Base-by-base conservation (phyloP, 495 filamentous ascomycete species). In the Mycothermus thermophilus region DNA sequence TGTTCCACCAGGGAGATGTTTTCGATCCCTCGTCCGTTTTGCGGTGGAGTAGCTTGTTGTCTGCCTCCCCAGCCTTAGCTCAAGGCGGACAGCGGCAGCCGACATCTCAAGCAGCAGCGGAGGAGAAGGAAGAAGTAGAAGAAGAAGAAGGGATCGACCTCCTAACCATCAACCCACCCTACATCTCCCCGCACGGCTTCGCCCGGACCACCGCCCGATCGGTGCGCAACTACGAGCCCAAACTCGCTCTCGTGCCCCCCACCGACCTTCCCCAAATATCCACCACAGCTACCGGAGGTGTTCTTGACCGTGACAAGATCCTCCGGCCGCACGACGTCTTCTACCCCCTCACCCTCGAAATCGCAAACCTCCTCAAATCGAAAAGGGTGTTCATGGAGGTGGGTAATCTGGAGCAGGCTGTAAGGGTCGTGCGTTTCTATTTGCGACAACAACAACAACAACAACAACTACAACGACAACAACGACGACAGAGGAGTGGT, bases 101-200 rank as follows among this genome's bases (percentile, higher is more conserved):
- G n/a, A n/a, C n/a, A n/a, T n/a, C n/a, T n/a, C n/a, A n/a, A n/a
- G n/a, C n/a, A n/a, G n/a, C n/a, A n/a, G n/a, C n/a, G n/a, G n/a
- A n/a, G n/a, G n/a, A n/a, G n/a, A n/a, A n/a, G n/a, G n/a, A n/a
- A n/a, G n/a, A n/a, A n/a, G n/a, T n/a, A n/a, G n/a, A n/a, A n/a
- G n/a, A n/a, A n/a, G n/a, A n/a, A n/a, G n/a, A 15, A 27, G 34
- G 26, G 16, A 74, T 68, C 37, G 80, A 93, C 42, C 49, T 97
- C n/a, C 51, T 97, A 0, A 72, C 85, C 21, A 74, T 79, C 4
- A 97, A 97, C 55, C 90, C 90, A 8, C 90, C 90, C 0, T 96
- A 97, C 54, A 79, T 97, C 30, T 88, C 86, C 8, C 50, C 52
- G 0, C 12, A 33, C 0, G 60, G 63, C 1, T 92, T 80, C 43